Evolutionary conservation across 257 asterid species (phyloP).

Genomic region (Primulina huaijiensis): DNA sequence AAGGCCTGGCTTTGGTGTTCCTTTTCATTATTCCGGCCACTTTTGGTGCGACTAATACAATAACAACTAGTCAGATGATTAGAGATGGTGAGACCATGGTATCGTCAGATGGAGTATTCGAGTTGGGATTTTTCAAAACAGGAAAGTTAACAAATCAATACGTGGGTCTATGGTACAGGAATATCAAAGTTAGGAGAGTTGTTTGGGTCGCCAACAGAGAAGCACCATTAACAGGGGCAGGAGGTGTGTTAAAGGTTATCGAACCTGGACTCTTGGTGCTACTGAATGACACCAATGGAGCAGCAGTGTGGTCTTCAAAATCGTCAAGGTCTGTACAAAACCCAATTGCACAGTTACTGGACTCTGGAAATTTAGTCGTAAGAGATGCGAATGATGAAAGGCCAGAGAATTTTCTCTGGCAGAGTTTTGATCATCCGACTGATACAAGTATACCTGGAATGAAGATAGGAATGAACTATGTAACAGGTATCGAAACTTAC

Average conservation of each 20-base stretch:
- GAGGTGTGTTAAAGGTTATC: constrained; percentile 32
- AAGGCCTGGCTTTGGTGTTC: neutral
- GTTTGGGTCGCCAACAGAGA: constrained; percentile 49
- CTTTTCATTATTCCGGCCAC: neutral
- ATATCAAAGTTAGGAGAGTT: constrained; percentile 21
- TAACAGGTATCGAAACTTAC: constrained; percentile 25
- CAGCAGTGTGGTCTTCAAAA: constrained; percentile 26
- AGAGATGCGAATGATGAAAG: constrained; percentile 27
- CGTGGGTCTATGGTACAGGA: constrained; percentile 46
- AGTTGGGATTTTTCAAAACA: constrained; percentile 46
- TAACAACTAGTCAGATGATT: constrained; percentile 19
- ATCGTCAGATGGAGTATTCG: constrained; percentile 39
- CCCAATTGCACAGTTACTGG: constrained; percentile 37
- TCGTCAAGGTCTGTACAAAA: neutral
- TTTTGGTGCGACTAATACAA: constrained; percentile 19
- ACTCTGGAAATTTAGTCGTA: constrained; percentile 43
- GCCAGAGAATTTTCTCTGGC: constrained; percentile 42
- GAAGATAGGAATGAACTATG: constrained; percentile 31
- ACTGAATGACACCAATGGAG: constrained; percentile 16
- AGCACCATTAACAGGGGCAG: constrained; percentile 21
- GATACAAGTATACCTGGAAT: constrained; percentile 33
- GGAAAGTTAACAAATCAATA: constrained; percentile 29
- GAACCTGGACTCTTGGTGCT: constrained; percentile 33
- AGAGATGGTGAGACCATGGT: constrained; percentile 39
- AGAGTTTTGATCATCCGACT: constrained; percentile 42